Evolutionary conservation across 352 stramenopile genomes (phyloP).

Genomic region (Pythium aquatile): DNA sequence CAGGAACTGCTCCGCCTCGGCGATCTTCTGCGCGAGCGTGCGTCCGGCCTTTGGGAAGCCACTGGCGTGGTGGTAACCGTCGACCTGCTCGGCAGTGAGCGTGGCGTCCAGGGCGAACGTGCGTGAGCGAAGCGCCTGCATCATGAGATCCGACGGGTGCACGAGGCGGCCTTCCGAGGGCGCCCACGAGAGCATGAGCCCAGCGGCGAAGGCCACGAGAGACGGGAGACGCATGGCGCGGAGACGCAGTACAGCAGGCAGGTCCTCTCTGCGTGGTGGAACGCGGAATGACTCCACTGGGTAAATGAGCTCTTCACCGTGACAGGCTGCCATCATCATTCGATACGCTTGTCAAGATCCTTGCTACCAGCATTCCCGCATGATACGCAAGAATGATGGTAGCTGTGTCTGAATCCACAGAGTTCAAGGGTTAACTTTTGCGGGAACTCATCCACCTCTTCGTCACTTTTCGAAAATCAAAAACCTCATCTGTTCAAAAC

Average conservation of each 20-base stretch:
- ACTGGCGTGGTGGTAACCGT: slow-evolving; percentile 29
- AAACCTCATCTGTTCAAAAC: background rate
- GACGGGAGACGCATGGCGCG: background rate
- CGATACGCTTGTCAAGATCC: background rate
- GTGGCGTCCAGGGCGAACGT: background rate
- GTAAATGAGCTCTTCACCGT: background rate
- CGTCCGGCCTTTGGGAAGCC: slow-evolving; percentile 38
- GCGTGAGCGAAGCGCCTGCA: slow-evolving; percentile 7
- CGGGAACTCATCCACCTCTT: background rate
- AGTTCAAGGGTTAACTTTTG: slow-evolving; percentile 3
- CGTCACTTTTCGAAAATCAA: background rate
- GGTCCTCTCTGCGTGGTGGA: background rate
- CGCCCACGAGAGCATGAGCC: background rate
- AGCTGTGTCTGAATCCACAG: background rate
- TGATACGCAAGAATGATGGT: slow-evolving; percentile 6
- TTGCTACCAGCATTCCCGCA: background rate
- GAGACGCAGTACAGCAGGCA: background rate
- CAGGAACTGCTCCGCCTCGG: slow-evolving; percentile 43
- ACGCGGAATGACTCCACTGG: background rate
- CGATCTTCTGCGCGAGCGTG: slow-evolving; percentile 40
- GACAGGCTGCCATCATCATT: background rate
- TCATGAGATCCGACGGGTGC: slow-evolving; percentile 1
- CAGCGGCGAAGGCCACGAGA: background rate
- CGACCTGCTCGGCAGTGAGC: slow-evolving; percentile 9
- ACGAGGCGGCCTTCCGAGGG: slow-evolving; percentile 6